Evolutionary conservation across 805 yeast species (phyloP).

Genomic region (Naumovozyma castellii): DNA sequence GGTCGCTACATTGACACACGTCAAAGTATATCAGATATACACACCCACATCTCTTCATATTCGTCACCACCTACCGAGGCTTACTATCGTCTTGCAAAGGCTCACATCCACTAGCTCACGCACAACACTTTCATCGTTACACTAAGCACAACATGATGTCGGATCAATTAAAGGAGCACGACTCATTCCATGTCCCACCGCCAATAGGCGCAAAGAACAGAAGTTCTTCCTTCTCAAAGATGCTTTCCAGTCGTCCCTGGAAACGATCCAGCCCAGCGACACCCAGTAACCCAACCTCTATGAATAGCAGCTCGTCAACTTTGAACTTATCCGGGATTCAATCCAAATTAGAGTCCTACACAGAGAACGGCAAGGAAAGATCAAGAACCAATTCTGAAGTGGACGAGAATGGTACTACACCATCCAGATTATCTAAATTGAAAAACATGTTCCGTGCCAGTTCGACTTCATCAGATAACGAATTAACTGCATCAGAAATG

Average conservation of each 20-base stretch:
- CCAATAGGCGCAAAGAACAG: slow-evolving; percentile 15
- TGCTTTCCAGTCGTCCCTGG: slow-evolving; percentile 12
- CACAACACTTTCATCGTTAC: background rate
- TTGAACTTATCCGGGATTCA: background rate
- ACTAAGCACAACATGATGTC: slow-evolving; percentile 1
- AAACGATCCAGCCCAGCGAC: slow-evolving; percentile 2
- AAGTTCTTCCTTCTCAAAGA: slow-evolving; percentile 20
- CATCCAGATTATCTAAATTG: background rate
- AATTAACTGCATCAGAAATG: background rate
- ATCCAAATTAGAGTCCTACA: background rate
- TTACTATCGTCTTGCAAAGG: no score
- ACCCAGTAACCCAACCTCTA: background rate
- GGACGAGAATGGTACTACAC: background rate
- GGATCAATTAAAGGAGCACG: slow-evolving; percentile 1
- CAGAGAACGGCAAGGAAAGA: slow-evolving; percentile 1
- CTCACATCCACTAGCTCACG: no score
- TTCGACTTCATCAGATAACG: background rate
- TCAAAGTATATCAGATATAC: no score
- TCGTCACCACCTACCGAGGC: no score
- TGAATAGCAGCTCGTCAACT: background rate
- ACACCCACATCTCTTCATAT: no score
- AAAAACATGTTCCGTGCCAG: slow-evolving; percentile 12
- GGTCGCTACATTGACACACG: no score
- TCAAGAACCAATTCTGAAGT: background rate
- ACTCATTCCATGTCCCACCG: slow-evolving; percentile 4